These are phyloP conservation scores for Albatrellus ellisii DNA, from an alignment of 768 basidiomycete genomes.

Conservation along the genomic window DNA sequence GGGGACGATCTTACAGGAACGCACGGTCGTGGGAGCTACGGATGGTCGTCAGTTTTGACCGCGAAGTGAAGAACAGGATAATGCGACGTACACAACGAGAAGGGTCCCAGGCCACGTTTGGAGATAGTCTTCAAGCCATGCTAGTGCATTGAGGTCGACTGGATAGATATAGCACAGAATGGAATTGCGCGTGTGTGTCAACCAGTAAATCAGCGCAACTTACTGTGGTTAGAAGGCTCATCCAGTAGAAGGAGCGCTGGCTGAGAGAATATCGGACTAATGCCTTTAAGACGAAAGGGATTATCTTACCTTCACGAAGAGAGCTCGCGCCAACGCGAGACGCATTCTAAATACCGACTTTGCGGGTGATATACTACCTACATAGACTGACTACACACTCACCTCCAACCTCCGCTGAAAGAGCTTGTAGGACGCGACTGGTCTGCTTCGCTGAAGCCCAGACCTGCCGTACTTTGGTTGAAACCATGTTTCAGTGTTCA, in stretches of 20 bases:
- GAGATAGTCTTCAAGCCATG: constrained; percentile 95
- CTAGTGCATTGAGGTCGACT: constrained; percentile 92
- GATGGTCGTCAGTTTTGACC: constrained; percentile 4
- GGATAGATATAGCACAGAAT: neutral
- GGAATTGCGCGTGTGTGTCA: no score
- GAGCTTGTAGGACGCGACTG: constrained; percentile 73
- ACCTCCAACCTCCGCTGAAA: constrained; percentile 96
- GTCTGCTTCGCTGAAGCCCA: constrained; percentile 85
- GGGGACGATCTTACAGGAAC: constrained; percentile 49
- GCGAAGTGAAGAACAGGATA: neutral
- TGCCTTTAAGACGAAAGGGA: neutral
- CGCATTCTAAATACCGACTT: constrained; percentile 59
- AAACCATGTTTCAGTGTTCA: neutral
- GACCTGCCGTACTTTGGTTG: constrained; percentile 32
- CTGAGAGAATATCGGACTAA: constrained; percentile 21
- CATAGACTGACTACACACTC: constrained; percentile 11
- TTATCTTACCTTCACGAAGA: constrained; percentile 75
- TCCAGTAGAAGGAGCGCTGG: constrained; percentile 71
- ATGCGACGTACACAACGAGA: constrained; percentile 72
- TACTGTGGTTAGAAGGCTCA: constrained; percentile 95
- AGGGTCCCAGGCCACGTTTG: constrained; percentile 91
- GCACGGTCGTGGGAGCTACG: constrained; percentile 90
- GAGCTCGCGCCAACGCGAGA: constrained; percentile 83
- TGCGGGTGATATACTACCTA: neutral
- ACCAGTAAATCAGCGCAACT: no score